Evolutionary conservation across 805 yeast genomes (phyloP), one percentile per base, ranked within the genome.

Genomic region (Metschnikowia orientalis): DNA sequence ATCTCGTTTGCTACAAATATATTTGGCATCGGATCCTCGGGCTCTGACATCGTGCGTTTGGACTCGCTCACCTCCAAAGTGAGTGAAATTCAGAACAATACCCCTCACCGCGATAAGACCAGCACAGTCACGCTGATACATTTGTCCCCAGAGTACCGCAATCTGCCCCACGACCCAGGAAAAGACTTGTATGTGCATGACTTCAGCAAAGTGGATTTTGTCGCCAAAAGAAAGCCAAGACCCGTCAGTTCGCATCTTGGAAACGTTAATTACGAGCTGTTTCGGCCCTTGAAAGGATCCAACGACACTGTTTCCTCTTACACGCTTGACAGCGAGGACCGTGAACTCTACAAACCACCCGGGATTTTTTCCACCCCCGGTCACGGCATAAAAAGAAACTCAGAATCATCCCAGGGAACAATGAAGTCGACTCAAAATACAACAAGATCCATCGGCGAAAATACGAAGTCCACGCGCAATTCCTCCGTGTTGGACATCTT

Each of bases 271-370:
- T 34, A 48, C 19, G 58, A 49, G 33, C 53, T 48, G 32, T 47
- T 62, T 23, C 50, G 46, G 30, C 68, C 68, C 6, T 41, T 58
- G 36, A 48, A 46, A 26, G 34, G 63, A 18, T 61, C 68, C 10
- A 48, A 47, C n/a, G 56, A 47, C 6, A 61, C 65, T 1, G 38
- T 61, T 5, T 51, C 58, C 2, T 43, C 61, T 4, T 16, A 21
- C 23, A 22, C 32, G 16, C 6, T 29, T 11, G 17, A 23, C 14
- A 29, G 32, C 17, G 12, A 23, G n/a, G 18, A 23, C 15, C 17
- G 14, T 13, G 28, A 18, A 8, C 18, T 14, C 11, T 12, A 5
- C 11, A 15, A 29, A n/a, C n/a, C 23, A 8, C 23, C 23, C 6
- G 23, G 23, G 23, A 20, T 9, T 6, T 7, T 25, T 5, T 23